phyloP scores from a whole-genome alignment of 2,329 filamentous ascomycete species.

The Thielaviopsis ethacetica region DNA sequence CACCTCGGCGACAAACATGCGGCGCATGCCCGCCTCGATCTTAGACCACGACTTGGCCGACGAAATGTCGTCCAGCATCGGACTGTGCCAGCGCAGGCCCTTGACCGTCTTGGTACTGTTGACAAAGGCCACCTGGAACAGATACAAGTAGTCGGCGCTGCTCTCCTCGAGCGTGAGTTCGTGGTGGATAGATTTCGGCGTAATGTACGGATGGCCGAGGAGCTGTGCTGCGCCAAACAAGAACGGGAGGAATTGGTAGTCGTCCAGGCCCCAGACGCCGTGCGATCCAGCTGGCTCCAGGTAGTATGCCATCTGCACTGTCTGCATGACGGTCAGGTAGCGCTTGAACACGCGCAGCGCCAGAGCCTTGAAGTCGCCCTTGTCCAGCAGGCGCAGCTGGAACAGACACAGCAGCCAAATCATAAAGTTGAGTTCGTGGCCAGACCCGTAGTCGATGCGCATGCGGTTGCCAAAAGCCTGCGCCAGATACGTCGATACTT shows the following conservation, averaged over 20 bases:
- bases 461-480: conserved; percentile 74
- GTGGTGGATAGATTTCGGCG: conserved; percentile 70
- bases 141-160: conserved; percentile 67
- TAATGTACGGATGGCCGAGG: conserved; percentile 67
- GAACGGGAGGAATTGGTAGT: conserved; percentile 94
- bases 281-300: conserved; percentile 93
- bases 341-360: conserved; percentile 64
- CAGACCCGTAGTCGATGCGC: conserved; percentile 91
- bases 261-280: conserved; percentile 93
- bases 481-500: conserved; percentile 64
- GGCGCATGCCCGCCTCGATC: conserved; percentile 85
- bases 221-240: conserved; percentile 87
- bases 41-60: conserved; percentile 80
- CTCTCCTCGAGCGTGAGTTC: conserved; percentile 77
- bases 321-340: conserved; percentile 77
- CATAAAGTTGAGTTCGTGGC: conserved; percentile 93
- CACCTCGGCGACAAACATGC: conserved; percentile 92
- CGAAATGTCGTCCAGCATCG: conserved; percentile 96
- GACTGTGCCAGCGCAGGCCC: conserved; percentile 86
- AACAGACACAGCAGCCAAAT: conserved; percentile 94
- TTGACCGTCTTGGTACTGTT: conserved; percentile 95
- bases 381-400: conserved; percentile 50
- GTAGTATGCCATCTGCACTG: conserved; percentile 82
- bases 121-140: conserved; percentile 85
- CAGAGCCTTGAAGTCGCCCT: conserved; percentile 53